Conservation (phyloP, 2,329 filamentous ascomycete species). For the Xylariaceae sp. region DNA sequence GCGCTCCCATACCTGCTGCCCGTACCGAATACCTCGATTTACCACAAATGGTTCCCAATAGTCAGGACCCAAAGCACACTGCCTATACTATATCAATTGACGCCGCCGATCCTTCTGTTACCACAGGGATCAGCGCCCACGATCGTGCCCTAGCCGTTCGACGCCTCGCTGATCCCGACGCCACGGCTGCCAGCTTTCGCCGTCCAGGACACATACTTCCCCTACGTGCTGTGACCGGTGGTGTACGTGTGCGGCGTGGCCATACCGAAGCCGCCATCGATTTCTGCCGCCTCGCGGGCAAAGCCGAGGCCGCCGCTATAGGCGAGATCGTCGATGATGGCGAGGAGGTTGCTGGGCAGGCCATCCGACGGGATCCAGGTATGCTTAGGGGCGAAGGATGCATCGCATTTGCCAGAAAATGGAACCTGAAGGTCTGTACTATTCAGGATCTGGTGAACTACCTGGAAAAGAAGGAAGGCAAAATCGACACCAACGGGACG, state of each 20-base stretch:
- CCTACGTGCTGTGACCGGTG: slow-evolving; percentile 71
- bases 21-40: slow-evolving; percentile 69
- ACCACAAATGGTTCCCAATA: slow-evolving; percentile 76
- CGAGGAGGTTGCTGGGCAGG: slow-evolving; percentile 62
- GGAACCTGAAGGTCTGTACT: slow-evolving; percentile 89
- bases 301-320: slow-evolving; percentile 73
- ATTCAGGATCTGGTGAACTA: slow-evolving; percentile 85
- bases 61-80: slow-evolving; percentile 81
- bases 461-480: slow-evolving; percentile 70
- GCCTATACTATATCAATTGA: slow-evolving; percentile 93
- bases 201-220: slow-evolving; percentile 89
- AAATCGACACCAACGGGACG: slow-evolving; percentile 44
- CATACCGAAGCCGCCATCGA: slow-evolving; percentile 95
- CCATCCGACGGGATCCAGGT: slow-evolving; percentile 63
- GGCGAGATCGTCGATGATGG: slow-evolving; percentile 90
- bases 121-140: slow-evolving; percentile 85
- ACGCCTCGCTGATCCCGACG: slow-evolving; percentile 64
- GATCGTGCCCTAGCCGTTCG: slow-evolving; percentile 82
- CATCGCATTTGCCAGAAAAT: slow-evolving; percentile 79
- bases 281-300: slow-evolving; percentile 80
- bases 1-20: slow-evolving; percentile 71
- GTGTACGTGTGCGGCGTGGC: slow-evolving; percentile 72
- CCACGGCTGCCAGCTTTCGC: slow-evolving; percentile 60
- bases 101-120: slow-evolving; percentile 65
- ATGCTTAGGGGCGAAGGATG: slow-evolving; percentile 93